Evolutionary conservation across 495 filamentous ascomycete genomes (phyloP).

Genomic region (Lasiosphaeris hirsuta): DNA sequence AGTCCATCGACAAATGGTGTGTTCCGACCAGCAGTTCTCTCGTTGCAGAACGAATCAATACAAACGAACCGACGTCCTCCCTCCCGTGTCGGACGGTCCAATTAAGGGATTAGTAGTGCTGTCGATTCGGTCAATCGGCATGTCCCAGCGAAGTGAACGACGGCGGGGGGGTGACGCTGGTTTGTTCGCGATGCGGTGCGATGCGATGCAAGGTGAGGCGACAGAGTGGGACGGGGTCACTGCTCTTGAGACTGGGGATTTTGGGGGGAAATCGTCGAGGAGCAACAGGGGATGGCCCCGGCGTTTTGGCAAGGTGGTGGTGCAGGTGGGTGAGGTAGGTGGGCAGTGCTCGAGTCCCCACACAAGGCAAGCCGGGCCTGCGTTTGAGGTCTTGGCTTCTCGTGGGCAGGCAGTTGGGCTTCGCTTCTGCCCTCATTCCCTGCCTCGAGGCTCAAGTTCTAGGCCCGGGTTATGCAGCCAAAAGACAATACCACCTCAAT

Average conservation of each 20-base stretch:
- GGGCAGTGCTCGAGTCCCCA: too few relatives aligned
- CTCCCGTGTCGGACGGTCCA: background rate
- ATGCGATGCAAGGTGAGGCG: conserved; percentile 21
- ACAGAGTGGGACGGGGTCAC: background rate
- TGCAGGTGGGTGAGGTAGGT: too few relatives aligned
- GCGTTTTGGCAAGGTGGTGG: too few relatives aligned
- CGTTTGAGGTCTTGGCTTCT: too few relatives aligned
- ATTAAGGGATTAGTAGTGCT: background rate
- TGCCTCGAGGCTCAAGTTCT: too few relatives aligned
- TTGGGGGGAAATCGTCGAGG: background rate
- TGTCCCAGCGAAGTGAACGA: conserved; percentile 14
- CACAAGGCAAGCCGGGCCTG: too few relatives aligned
- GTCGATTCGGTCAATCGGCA: conserved; percentile 6
- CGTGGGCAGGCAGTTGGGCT: too few relatives aligned
- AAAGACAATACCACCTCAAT: too few relatives aligned
- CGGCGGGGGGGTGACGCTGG: conserved; percentile 3
- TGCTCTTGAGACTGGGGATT: background rate
- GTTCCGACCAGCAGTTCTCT: conserved; percentile 12
- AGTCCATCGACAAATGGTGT: background rate
- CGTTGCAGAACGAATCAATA: background rate
- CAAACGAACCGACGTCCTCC: background rate
- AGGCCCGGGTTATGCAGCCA: too few relatives aligned
- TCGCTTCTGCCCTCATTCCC: too few relatives aligned
- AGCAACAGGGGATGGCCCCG: background rate
- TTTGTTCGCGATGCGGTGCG: conserved; percentile 16